A percentile compares a stretch with the other conserved stretches of the same genome.
Evolutionary conservation across 192 early-diverging fungal species (phyloP).

Genomic region (Spizellomyces punctatus): DNA sequence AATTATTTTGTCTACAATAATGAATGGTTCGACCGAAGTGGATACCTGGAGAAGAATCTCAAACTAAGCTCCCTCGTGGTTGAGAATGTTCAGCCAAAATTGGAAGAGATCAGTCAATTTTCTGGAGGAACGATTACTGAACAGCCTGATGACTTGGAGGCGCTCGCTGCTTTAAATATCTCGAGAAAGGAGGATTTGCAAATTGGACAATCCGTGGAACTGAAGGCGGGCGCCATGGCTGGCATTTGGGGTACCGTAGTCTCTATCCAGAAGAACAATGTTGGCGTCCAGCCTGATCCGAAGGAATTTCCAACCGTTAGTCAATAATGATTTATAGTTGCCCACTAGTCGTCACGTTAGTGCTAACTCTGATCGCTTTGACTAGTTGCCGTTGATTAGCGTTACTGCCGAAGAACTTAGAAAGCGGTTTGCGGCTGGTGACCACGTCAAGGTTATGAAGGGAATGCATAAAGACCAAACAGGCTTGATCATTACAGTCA

Average conservation of each 20-base stretch:
- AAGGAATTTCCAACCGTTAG: background rate
- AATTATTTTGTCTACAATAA: slow-evolving; percentile 34
- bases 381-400: slow-evolving; percentile 21
- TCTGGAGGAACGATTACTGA: slow-evolving; percentile 72
- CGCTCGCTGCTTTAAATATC: slow-evolving; percentile 23
- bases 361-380: background rate
- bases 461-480: slow-evolving; percentile 84
- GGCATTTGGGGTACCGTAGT: slow-evolving; percentile 77
- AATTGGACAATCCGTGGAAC: slow-evolving; percentile 85
- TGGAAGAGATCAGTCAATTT: slow-evolving; percentile 92
- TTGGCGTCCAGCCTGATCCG: slow-evolving; percentile 67
- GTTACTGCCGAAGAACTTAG: slow-evolving; percentile 64
- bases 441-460: slow-evolving; percentile 91
- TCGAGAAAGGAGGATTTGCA: slow-evolving; percentile 44
- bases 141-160: slow-evolving; percentile 34
- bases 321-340: background rate
- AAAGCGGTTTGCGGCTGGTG: slow-evolving; percentile 89
- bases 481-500: slow-evolving; percentile 86
- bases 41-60: slow-evolving; percentile 85
- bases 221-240: slow-evolving; percentile 80
- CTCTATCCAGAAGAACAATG: slow-evolving; percentile 70
- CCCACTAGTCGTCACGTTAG: background rate
- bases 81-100: slow-evolving; percentile 78
- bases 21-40: slow-evolving; percentile 57
- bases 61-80: slow-evolving; percentile 44